These are phyloP conservation scores for Uncinocarpus reesii DNA, from an alignment of 2,329 filamentous ascomycete genomes.

Conservation along the genomic window DNA sequence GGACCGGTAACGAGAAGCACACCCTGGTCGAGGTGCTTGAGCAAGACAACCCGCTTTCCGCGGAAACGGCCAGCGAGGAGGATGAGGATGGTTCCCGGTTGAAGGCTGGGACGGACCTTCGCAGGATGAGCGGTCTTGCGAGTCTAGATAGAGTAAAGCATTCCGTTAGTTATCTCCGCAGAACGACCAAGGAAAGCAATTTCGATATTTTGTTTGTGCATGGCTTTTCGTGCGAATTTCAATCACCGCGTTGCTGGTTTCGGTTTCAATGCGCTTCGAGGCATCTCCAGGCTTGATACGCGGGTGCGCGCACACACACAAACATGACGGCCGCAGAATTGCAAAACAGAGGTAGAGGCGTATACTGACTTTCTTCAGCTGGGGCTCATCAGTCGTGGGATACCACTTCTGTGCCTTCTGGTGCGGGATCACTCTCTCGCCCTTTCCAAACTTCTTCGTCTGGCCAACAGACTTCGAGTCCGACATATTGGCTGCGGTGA, in stretches of 20 bases:
- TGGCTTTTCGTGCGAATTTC: background rate
- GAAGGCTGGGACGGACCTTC: slow-evolving; percentile 76
- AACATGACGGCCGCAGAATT: slow-evolving; percentile 1
- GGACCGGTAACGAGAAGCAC: slow-evolving; percentile 97
- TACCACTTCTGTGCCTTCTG: slow-evolving; percentile 99
- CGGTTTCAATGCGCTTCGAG: background rate
- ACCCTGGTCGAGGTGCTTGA: slow-evolving; percentile 95
- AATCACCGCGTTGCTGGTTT: background rate
- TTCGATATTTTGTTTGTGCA: background rate
- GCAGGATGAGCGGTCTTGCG: slow-evolving; percentile 88
- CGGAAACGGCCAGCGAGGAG: slow-evolving; percentile 99
- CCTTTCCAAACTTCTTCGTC: slow-evolving; percentile 97
- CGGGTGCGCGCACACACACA: background rate
- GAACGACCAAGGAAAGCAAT: background rate
- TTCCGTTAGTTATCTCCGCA: slow-evolving; percentile 5
- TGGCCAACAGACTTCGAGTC: slow-evolving; percentile 33
- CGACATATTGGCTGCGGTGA: slow-evolving; percentile 46
- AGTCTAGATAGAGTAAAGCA: slow-evolving; percentile 48
- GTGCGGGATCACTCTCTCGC: slow-evolving; percentile 82
- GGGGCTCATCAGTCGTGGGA: slow-evolving; percentile 80
- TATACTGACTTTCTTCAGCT: slow-evolving; percentile 84
- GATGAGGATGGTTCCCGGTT: slow-evolving; percentile 94
- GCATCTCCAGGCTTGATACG: background rate
- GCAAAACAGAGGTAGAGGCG: slow-evolving; percentile 18
- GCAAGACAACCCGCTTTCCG: slow-evolving; percentile 98